Conservation (phyloP, 169 alveolate genomes). For the Cryptosporidium muris region DNA sequence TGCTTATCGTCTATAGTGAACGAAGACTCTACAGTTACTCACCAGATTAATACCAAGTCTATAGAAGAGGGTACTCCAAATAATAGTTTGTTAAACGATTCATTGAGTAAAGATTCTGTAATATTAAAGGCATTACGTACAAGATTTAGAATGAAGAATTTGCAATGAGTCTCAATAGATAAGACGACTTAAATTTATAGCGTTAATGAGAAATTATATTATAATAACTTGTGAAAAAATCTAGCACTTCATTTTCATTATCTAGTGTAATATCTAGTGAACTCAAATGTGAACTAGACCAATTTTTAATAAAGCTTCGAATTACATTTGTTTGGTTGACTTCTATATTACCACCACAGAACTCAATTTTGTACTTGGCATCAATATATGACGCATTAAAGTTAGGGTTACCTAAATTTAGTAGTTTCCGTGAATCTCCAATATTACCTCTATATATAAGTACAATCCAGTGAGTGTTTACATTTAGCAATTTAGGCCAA, state of each 20-base stretch:
- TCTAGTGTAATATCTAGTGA: conserved; percentile 35
- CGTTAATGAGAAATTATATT: conserved; percentile 20
- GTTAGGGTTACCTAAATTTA: conserved; percentile 3
- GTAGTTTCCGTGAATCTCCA: conserved; percentile 22
- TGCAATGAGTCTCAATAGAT: neutral
- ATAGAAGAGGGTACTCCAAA: neutral
- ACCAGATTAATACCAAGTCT: no score
- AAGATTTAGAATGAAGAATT: conserved; percentile 49
- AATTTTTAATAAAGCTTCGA: conserved; percentile 20
- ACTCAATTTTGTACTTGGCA: conserved; percentile 54
- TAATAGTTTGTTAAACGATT: conserved; percentile 11
- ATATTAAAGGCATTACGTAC: conserved; percentile 57
- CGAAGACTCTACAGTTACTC: neutral
- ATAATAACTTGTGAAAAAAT: conserved; percentile 30
- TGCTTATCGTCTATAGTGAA: neutral
- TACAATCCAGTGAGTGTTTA: conserved; percentile 47
- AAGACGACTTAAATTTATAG: no score
- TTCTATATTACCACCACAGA: conserved; percentile 1
- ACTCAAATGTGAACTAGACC: conserved; percentile 16
- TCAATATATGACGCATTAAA: neutral
- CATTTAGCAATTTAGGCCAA: conserved; percentile 1
- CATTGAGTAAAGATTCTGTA: conserved; percentile 56
- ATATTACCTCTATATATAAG: conserved; percentile 20
- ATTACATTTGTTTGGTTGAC: neutral
- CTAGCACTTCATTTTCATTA: conserved; percentile 8